These are phyloP conservation scores for Pichia sp. DNA, from an alignment of 1,139 yeast genomes.

Conservation along the genomic window DNA sequence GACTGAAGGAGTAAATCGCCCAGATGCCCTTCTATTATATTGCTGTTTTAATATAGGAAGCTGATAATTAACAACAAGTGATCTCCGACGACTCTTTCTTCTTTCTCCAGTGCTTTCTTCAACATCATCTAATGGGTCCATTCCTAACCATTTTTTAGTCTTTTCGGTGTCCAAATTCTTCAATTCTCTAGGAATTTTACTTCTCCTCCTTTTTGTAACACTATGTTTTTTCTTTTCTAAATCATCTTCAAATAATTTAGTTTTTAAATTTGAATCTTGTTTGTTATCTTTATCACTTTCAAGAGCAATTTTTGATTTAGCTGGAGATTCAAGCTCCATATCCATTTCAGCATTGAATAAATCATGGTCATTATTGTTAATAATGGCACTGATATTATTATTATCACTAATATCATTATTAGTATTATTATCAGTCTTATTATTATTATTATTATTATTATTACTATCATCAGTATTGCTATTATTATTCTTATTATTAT, in stretches of 20 bases:
- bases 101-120: conserved; percentile 12
- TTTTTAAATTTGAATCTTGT: background rate
- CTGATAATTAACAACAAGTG: conserved; percentile 58
- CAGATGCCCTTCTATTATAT: conserved; percentile 67
- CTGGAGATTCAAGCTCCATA: background rate
- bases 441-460: background rate
- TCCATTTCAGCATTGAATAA: conserved; percentile 1
- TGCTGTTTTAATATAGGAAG: conserved; percentile 55
- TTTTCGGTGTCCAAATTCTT: conserved; percentile 19
- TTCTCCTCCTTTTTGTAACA: conserved; percentile 10
- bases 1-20: conserved; percentile 50
- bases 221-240: conserved; percentile 12
- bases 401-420: background rate
- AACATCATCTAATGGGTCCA: conserved; percentile 12
- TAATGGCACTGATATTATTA: background rate
- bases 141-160: conserved; percentile 18
- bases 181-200: conserved; percentile 33
- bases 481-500: background rate
- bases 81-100: conserved; percentile 34
- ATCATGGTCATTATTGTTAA: conserved; percentile 3
- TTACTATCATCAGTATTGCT: background rate
- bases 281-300: background rate
- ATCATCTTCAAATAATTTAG: background rate
- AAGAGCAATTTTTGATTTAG: background rate
- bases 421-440: background rate